Base-by-base conservation (phyloP, 371 early-diverging fungal genomes). In the Mortierella sp. region DNA sequence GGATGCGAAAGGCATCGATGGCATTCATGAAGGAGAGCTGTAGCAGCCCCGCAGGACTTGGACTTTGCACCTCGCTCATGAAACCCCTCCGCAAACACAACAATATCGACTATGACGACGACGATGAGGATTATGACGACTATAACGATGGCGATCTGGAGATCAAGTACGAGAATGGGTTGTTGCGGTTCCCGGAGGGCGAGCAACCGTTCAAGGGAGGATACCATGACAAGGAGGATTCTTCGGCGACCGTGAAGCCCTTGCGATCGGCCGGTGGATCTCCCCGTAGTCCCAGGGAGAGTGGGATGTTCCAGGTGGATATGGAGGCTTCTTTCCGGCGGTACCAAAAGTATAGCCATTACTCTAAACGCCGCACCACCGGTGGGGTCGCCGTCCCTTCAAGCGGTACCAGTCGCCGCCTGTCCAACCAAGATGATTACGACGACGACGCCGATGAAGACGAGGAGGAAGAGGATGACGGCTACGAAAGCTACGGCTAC, bases 241-340 rank as follows among this genome's bases (percentile, higher is more conserved):
- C 79, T 8, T 75, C 79, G 2, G 57, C 64, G 10, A 75, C 79
- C 1, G 55, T 74, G 46, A 75, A 59, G 75, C 59, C 75, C 0
- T 37, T 74, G 37, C 43, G 43, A 40, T 40, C 43, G 43, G 43
- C 43, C 6, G 43, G 43, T 40, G 43, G 43, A 40, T 57, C 72
- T 14, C 31, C 75, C 5, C 44, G 71, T 8, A 28, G 69, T 46
- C 64, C 78, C 11, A 72, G 55, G 40, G 73, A 53, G n/a, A 53
- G 72, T 24, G 73, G 73, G 5, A 70, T 53, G 50, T 54, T 72
- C 28, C 76, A 75, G 31, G 55, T 64, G 6, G 79, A 83, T 14
- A 46, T 83, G 16, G 83, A 83, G 10, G 83, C 83, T 2, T 77
- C 80, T 11, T 71, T 83, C 43, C 80, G 70, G 69, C 77, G 75